Percentiles rank a stretch among this genome's conserved stretches.
Evolutionary conservation across 768 basidiomycete species (phyloP).

Genomic region (Lepiota venenata): DNA sequence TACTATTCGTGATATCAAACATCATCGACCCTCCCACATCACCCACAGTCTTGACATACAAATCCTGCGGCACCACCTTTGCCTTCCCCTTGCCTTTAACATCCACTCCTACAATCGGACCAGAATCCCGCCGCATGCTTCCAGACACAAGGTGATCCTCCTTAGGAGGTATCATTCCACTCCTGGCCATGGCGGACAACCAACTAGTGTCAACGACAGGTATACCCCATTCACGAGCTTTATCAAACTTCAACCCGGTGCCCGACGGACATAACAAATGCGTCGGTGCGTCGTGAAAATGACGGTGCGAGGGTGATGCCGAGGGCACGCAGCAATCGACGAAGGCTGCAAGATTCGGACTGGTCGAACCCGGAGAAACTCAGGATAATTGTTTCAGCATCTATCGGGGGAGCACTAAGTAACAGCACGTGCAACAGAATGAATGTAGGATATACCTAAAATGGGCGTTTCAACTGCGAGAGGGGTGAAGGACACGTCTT

Average conservation of each 20-base stretch:
- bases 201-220: slow-evolving; percentile 71
- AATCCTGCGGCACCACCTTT: slow-evolving; percentile 19
- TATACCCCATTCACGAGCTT: slow-evolving; percentile 76
- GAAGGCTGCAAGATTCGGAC: slow-evolving; percentile 62
- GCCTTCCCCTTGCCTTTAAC: slow-evolving; percentile 27
- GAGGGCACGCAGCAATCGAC: slow-evolving; percentile 62
- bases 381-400: slow-evolving; percentile 52
- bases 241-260: slow-evolving; percentile 71
- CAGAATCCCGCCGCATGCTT: not conserved
- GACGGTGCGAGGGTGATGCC: slow-evolving; percentile 51
- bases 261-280: slow-evolving; percentile 78
- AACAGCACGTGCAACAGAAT: too few relatives aligned
- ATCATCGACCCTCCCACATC: slow-evolving; percentile 25
- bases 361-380: slow-evolving; percentile 77
- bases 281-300: slow-evolving; percentile 69
- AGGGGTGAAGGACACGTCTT: slow-evolving; percentile 71
- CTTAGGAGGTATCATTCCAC: slow-evolving; percentile 42
- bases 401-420: slow-evolving; percentile 29
- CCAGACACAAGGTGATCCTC: slow-evolving; percentile 29
- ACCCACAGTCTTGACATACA: slow-evolving; percentile 2
- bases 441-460: slow-evolving; percentile 38
- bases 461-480: slow-evolving; percentile 58
- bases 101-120: slow-evolving; percentile 13
- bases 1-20: slow-evolving; percentile 47
- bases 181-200: slow-evolving; percentile 56